Evolutionary conservation across 176 grass and related monocot genomes (phyloP).

Genomic region (Poa annua): DNA sequence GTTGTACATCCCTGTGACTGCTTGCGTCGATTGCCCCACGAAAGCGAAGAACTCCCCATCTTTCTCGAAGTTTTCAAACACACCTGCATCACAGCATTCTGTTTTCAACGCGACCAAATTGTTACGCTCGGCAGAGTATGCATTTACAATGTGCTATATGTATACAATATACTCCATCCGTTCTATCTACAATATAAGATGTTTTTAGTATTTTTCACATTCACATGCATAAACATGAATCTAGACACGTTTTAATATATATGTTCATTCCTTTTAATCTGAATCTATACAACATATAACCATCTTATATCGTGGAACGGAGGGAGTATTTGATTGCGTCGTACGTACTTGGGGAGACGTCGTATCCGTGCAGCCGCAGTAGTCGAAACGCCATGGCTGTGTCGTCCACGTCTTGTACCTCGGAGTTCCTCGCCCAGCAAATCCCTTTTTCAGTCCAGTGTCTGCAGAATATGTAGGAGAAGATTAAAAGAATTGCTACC

Average conservation of each 20-base stretch:
- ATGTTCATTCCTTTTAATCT: too few relatives aligned
- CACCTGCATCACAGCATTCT: slow-evolving; percentile 44
- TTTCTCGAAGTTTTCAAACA: slow-evolving; percentile 88
- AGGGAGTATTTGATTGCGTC: background rate
- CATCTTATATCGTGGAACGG: too few relatives aligned
- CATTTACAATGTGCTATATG: background rate
- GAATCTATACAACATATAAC: too few relatives aligned
- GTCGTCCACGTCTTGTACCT: slow-evolving; percentile 78
- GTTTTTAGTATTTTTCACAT: too few relatives aligned
- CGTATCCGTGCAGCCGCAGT: slow-evolving; percentile 75
- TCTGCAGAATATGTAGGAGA: slow-evolving; percentile 36
- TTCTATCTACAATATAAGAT: too few relatives aligned
- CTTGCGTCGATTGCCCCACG: slow-evolving; percentile 85
- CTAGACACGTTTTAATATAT: too few relatives aligned
- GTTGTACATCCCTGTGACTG: slow-evolving; percentile 95
- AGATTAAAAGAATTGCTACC: background rate
- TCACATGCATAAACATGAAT: too few relatives aligned
- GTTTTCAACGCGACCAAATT: background rate
- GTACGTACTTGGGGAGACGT: slow-evolving; percentile 75
- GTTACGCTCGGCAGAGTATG: background rate
- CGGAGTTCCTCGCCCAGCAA: slow-evolving; percentile 84
- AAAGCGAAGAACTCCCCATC: slow-evolving; percentile 89
- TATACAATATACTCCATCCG: too few relatives aligned
- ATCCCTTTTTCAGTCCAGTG: slow-evolving; percentile 85
- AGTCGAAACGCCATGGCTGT: slow-evolving; percentile 91